A percentile compares a stretch with the other conserved stretches of the same genome.
Conservation (phyloP, 768 basidiomycete species). For the Xerocomellus dryophilus region DNA sequence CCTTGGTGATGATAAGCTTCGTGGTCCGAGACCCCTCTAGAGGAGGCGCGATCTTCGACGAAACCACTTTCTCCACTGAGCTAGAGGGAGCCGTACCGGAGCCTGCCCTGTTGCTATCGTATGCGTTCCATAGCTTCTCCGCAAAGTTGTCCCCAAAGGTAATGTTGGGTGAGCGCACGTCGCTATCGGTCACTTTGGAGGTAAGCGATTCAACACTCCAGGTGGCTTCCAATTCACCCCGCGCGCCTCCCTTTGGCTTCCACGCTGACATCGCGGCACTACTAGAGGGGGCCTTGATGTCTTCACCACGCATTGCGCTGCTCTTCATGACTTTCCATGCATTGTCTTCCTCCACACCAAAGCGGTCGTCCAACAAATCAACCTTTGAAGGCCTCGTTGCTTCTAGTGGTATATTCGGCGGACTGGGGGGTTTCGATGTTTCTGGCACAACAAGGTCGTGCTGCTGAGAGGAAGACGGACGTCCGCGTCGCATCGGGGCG, state of each 20-base stretch:
- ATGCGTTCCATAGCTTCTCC: constrained; percentile 53
- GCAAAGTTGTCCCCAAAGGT: constrained; percentile 69
- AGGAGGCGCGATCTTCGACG: constrained; percentile 26
- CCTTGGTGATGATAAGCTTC: constrained; percentile 33
- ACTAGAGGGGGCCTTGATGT: constrained; percentile 24
- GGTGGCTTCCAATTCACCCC: constrained; percentile 33
- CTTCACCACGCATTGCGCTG: constrained; percentile 13
- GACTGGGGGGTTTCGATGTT: constrained; percentile 24
- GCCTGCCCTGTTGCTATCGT: constrained; percentile 33
- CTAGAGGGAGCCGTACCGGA: constrained; percentile 1
- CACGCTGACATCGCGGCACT: constrained; percentile 20
- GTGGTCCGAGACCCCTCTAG: constrained; percentile 32
- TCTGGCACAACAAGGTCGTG: constrained; percentile 37
- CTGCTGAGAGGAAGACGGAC: constrained; percentile 44
- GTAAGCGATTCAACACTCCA: constrained; percentile 38
- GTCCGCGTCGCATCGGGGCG: constrained; percentile 72
- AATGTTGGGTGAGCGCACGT: constrained; percentile 22
- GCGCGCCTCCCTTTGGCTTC: constrained; percentile 28
- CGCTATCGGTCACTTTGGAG: constrained; percentile 24
- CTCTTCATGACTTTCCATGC: constrained; percentile 45
- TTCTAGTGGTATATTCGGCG: constrained; percentile 15
- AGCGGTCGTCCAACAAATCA: constrained; percentile 39
- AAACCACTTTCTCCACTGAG: constrained; percentile 14
- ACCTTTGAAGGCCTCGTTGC: constrained; percentile 14
- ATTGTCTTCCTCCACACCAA: constrained; percentile 42